Conservation (phyloP, 768 basidiomycete species). For the Russula earlei region DNA sequence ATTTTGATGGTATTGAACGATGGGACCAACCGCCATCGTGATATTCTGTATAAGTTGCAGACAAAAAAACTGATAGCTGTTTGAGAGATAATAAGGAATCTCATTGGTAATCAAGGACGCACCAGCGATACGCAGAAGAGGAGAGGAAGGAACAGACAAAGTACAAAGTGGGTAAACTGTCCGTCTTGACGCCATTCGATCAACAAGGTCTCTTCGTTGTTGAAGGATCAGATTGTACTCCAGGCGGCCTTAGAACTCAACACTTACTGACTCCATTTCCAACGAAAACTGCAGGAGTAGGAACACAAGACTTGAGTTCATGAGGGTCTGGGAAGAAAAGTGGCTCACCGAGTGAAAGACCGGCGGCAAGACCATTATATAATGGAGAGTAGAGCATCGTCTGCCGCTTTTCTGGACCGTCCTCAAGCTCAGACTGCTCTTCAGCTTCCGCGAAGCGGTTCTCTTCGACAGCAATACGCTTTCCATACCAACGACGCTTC, state of each 20-base stretch:
- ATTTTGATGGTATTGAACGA: slow-evolving; percentile 43
- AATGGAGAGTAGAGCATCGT: slow-evolving; percentile 30
- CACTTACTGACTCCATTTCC: slow-evolving; percentile 47
- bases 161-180: slow-evolving; percentile 32
- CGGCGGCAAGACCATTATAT: slow-evolving; percentile 30
- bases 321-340: neutral
- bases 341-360: slow-evolving; percentile 26
- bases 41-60: slow-evolving; percentile 35
- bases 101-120: slow-evolving; percentile 7
- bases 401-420: slow-evolving; percentile 25
- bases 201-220: slow-evolving; percentile 35
- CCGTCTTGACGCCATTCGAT: slow-evolving; percentile 44
- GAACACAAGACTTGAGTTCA: neutral
- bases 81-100: neutral
- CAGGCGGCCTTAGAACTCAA: no score
- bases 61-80: slow-evolving; percentile 27
- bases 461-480: slow-evolving; percentile 29
- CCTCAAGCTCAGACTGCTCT: slow-evolving; percentile 22
- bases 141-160: slow-evolving; percentile 33
- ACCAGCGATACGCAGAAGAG: slow-evolving; percentile 41
- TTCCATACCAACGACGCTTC: slow-evolving; percentile 55
- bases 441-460: slow-evolving; percentile 4
- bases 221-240: neutral
- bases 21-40: slow-evolving; percentile 39
- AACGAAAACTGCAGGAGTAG: slow-evolving; percentile 43